phyloP scores from a whole-genome alignment of 768 basidiomycete genomes.

The Erythrobasidium yunnanense region DNA sequence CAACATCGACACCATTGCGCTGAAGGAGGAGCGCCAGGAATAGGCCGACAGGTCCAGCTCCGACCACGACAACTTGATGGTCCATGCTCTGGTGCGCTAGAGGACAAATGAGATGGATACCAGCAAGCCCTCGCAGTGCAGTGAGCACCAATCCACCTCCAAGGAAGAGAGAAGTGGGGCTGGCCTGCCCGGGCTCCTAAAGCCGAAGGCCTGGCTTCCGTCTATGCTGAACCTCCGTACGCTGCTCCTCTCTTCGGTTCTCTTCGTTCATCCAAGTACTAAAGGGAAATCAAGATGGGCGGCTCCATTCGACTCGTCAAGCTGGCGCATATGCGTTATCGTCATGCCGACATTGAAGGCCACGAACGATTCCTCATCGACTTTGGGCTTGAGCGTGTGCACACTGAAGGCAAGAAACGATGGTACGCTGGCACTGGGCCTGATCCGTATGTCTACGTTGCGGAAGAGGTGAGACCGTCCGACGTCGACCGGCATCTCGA shows the following conservation, averaged over 20 bases:
- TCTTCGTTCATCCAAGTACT: too few relatives aligned
- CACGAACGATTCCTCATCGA: neutral
- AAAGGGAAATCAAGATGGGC: neutral
- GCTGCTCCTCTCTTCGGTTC: too few relatives aligned
- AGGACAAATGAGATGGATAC: too few relatives aligned
- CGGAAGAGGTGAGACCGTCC: neutral
- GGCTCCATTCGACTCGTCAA: neutral
- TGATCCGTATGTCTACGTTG: conserved; percentile 7
- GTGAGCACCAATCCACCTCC: too few relatives aligned
- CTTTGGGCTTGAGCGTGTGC: neutral
- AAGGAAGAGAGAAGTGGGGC: too few relatives aligned
- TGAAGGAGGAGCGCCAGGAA: neutral
- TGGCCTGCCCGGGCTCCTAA: too few relatives aligned
- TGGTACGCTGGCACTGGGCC: neutral
- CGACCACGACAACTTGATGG: neutral
- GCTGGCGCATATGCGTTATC: neutral
- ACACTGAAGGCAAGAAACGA: neutral
- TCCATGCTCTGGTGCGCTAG: too few relatives aligned
- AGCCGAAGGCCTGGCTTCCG: too few relatives aligned
- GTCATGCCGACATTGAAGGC: neutral
- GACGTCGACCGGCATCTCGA: neutral
- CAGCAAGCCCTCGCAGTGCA: too few relatives aligned
- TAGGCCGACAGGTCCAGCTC: neutral
- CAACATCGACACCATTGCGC: neutral
- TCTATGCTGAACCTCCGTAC: too few relatives aligned